phyloP scores from a whole-genome alignment of 2,329 filamentous ascomycete genomes.

The Karstenula rhodostoma region DNA sequence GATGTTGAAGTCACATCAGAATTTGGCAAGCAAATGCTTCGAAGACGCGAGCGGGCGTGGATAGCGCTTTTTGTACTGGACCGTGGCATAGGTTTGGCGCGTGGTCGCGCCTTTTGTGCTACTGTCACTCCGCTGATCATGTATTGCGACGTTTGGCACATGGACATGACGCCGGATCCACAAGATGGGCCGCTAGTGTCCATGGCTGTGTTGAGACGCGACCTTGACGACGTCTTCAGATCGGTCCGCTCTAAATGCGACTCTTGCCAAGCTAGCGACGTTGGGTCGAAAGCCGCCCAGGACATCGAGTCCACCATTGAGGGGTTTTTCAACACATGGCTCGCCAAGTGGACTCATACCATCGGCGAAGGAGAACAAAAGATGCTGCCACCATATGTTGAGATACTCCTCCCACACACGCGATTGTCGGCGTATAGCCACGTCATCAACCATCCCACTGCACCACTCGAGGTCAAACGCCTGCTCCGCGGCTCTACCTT shows the following conservation, averaged over 20 bases:
- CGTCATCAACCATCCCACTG: constrained; percentile 77
- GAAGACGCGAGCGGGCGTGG: constrained; percentile 74
- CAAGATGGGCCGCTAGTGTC: constrained; percentile 77
- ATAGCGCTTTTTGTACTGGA: constrained; percentile 77
- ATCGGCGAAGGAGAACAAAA: constrained; percentile 49
- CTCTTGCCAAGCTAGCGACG: constrained; percentile 59
- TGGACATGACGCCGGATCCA: constrained; percentile 67
- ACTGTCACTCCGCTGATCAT: constrained; percentile 72
- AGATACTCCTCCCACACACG: constrained; percentile 76
- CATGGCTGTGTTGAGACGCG: constrained; percentile 72
- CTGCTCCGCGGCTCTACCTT: constrained; percentile 77
- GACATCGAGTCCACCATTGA: constrained; percentile 62
- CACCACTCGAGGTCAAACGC: constrained; percentile 73
- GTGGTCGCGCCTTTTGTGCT: constrained; percentile 73
- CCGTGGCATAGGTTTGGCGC: constrained; percentile 74
- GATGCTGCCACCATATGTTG: constrained; percentile 74
- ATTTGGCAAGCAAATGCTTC: constrained; percentile 67
- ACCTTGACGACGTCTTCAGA: constrained; percentile 68
- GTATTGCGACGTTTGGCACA: constrained; percentile 74
- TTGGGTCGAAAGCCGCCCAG: constrained; percentile 61
- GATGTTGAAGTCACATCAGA: constrained; percentile 69
- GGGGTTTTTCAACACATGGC: constrained; percentile 71
- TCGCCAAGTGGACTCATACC: constrained; percentile 62
- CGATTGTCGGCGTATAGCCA: constrained; percentile 77
- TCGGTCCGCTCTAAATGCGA: constrained; percentile 69